Conservation (phyloP, 1,284 basidiomycete genomes). For the Rhodotorula sp. region DNA sequence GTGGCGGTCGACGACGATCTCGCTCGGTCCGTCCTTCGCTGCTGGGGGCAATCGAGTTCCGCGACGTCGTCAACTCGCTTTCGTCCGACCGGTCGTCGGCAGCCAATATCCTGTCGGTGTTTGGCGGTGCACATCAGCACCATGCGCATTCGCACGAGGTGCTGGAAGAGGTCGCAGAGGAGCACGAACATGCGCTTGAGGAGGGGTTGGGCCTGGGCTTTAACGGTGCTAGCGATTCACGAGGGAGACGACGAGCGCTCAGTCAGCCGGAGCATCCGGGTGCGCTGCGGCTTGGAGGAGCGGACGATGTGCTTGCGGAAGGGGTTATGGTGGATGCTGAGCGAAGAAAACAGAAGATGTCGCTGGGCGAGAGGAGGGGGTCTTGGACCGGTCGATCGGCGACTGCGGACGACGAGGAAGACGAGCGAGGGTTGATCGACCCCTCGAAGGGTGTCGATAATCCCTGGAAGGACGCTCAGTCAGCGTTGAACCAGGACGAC, state of each 20-base stretch:
- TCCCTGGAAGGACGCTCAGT: constrained; percentile 35
- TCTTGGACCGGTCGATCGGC: neutral
- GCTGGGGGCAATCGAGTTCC: constrained; percentile 88
- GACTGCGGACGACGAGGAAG: constrained; percentile 19
- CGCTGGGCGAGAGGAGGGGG: constrained; percentile 3
- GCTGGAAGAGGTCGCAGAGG: neutral
- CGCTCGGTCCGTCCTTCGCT: constrained; percentile 57
- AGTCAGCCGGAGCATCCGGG: constrained; percentile 5
- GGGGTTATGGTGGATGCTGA: neutral
- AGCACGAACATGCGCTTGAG: neutral
- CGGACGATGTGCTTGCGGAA: constrained; percentile 5
- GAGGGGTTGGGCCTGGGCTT: neutral
- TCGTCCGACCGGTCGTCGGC: constrained; percentile 50
- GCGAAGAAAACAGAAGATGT: neutral
- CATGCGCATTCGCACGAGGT: constrained; percentile 12
- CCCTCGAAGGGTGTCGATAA: constrained; percentile 36
- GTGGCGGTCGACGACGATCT: constrained; percentile 9
- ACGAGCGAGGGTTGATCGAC: constrained; percentile 13
- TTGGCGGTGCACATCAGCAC: constrained; percentile 27
- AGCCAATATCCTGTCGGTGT: constrained; percentile 26
- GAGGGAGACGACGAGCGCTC: constrained; percentile 1
- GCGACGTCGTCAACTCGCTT: constrained; percentile 79
- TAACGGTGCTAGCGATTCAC: neutral
- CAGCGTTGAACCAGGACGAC: neutral
- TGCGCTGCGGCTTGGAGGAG: neutral